A percentile compares a stretch with the other conserved stretches of the same genome.
Evolutionary conservation across 1,284 basidiomycete species (phyloP).

Genomic region (Ustilago curta): DNA sequence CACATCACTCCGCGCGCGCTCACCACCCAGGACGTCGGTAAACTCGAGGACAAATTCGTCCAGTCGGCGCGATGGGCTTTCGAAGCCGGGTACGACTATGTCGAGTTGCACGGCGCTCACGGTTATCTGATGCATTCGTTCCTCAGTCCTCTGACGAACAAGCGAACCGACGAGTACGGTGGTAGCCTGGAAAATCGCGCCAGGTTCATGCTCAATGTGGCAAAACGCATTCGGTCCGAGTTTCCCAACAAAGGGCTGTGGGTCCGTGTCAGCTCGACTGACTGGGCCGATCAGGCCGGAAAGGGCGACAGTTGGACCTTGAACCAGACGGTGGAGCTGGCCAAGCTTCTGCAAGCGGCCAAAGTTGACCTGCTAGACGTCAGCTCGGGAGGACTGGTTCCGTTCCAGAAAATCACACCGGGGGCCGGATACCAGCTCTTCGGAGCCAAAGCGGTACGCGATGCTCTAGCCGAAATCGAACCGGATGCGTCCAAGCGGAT

Average conservation of each 20-base stretch:
- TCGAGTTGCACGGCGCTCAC: slow-evolving; percentile 74
- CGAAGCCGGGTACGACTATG: slow-evolving; percentile 75
- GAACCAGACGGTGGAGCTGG: slow-evolving; percentile 56
- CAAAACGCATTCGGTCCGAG: slow-evolving; percentile 50
- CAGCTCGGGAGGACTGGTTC: slow-evolving; percentile 59
- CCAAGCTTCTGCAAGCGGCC: slow-evolving; percentile 50
- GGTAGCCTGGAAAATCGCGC: slow-evolving; percentile 64
- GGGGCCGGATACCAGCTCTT: slow-evolving; percentile 63
- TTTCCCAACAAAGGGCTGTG: slow-evolving; percentile 64
- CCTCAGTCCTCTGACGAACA: slow-evolving; percentile 61
- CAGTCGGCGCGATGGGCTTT: slow-evolving; percentile 75
- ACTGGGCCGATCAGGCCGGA: slow-evolving; percentile 57
- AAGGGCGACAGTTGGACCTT: slow-evolving; percentile 56
- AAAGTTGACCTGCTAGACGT: slow-evolving; percentile 66
- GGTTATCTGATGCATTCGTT: slow-evolving; percentile 77
- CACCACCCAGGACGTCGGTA: slow-evolving; percentile 74
- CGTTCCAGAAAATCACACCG: slow-evolving; percentile 50
- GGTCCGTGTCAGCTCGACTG: slow-evolving; percentile 64
- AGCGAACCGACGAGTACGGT: slow-evolving; percentile 67
- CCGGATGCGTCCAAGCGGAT: slow-evolving; percentile 33
- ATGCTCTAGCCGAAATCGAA: slow-evolving; percentile 30
- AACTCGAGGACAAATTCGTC: slow-evolving; percentile 77
- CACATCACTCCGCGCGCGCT: slow-evolving; percentile 76
- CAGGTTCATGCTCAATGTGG: slow-evolving; percentile 51
- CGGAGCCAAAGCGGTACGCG: slow-evolving; percentile 48